phyloP scores from a whole-genome alignment of 805 yeast genomes.

The Wickerhamiella azyma region DNA sequence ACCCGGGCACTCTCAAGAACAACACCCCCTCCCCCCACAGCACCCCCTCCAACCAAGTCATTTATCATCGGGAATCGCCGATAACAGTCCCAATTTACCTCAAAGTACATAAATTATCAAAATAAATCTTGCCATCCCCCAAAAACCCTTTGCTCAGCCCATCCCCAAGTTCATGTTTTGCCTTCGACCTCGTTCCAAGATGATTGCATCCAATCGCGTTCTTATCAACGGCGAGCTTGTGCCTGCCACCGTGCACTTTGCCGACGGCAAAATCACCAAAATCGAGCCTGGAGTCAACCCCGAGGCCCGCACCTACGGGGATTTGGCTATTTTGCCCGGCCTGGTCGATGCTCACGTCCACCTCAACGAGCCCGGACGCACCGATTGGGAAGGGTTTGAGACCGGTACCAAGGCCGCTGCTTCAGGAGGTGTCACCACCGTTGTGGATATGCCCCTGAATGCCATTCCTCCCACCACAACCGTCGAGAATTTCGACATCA shows the following conservation, averaged over 20 bases:
- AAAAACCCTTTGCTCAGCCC: too few relatives aligned
- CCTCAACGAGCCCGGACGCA: conserved; percentile 89
- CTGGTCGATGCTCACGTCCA: conserved; percentile 91
- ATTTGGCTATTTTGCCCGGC: conserved; percentile 72
- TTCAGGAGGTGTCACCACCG: conserved; percentile 92
- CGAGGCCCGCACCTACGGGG: conserved; percentile 39
- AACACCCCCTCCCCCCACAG: too few relatives aligned
- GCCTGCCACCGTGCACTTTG: conserved; percentile 21
- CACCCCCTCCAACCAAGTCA: too few relatives aligned
- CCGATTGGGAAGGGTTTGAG: conserved; percentile 96
- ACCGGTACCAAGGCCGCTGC: conserved; percentile 93
- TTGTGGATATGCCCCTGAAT: conserved; percentile 89
- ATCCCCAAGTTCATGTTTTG: conserved; percentile 4
- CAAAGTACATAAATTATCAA: too few relatives aligned
- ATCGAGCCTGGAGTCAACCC: conserved; percentile 13
- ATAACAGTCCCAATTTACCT: too few relatives aligned
- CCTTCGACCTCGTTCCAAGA: conserved; percentile 2
- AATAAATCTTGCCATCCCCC: too few relatives aligned
- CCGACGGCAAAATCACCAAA: conserved; percentile 45
- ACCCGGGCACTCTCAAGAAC: too few relatives aligned
- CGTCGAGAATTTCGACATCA: conserved; percentile 56
- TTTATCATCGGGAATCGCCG: too few relatives aligned
- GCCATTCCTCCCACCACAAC: conserved; percentile 95
- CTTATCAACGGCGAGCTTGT: conserved; percentile 18
- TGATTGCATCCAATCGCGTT: conserved; percentile 16